These are phyloP conservation scores for Penicillium cinerascens DNA, from an alignment of 495 filamentous ascomycete species.

Conservation along the genomic window DNA sequence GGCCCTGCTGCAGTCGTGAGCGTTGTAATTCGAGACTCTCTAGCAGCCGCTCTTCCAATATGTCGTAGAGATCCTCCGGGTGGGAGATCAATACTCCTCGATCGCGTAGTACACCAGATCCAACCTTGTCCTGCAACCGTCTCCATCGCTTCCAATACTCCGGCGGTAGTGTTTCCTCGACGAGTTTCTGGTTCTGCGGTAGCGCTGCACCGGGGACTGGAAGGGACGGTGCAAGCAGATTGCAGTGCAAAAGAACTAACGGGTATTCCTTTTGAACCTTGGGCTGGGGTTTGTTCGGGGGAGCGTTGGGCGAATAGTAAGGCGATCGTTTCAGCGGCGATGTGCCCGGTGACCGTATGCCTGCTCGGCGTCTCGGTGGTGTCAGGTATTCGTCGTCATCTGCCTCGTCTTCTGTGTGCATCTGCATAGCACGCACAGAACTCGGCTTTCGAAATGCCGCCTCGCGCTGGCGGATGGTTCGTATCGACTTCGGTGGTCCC, in stretches of 20 bases:
- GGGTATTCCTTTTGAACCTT: constrained; percentile 65
- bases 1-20: constrained; percentile 74
- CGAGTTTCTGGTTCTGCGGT: constrained; percentile 42
- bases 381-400: constrained; percentile 39
- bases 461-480: constrained; percentile 35
- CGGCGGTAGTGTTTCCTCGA: constrained; percentile 54
- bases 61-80: constrained; percentile 83
- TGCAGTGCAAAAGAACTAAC: constrained; percentile 85
- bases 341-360: constrained; percentile 35
- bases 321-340: constrained; percentile 36
- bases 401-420: constrained; percentile 54
- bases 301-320: constrained; percentile 46
- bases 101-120: constrained; percentile 66
- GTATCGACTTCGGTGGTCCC: constrained; percentile 15
- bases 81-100: constrained; percentile 85
- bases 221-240: constrained; percentile 67
- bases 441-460: constrained; percentile 66
- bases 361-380: constrained; percentile 31
- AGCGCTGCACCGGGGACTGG: constrained; percentile 58
- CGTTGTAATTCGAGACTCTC: constrained; percentile 78
- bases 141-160: constrained; percentile 68
- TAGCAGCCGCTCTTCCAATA: constrained; percentile 87
- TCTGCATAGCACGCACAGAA: constrained; percentile 74
- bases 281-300: constrained; percentile 48
- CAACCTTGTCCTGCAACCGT: constrained; percentile 69